phyloP scores from a whole-genome alignment of 768 basidiomycete genomes.

The Lactarius hengduanensis region DNA sequence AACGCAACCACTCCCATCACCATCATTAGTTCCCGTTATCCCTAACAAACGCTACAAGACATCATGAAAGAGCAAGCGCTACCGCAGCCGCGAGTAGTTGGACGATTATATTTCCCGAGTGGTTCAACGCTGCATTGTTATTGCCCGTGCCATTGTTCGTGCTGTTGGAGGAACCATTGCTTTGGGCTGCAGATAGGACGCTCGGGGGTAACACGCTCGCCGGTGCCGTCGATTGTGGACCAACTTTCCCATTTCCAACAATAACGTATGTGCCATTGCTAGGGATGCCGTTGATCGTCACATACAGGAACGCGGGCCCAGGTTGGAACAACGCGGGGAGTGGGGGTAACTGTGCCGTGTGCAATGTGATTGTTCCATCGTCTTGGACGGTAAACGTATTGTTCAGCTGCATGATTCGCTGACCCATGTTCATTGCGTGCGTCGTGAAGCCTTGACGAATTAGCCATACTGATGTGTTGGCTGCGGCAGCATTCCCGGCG shows the following conservation, averaged over 20 bases:
- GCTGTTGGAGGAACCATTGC: not conserved
- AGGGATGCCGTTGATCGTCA: constrained; percentile 81
- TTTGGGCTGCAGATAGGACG: constrained; percentile 31
- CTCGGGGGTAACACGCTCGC: constrained; percentile 50
- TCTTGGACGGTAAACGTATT: constrained; percentile 76
- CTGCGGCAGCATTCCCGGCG: constrained; percentile 63
- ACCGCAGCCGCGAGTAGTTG: not conserved
- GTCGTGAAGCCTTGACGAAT: constrained; percentile 82
- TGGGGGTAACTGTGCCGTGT: constrained; percentile 80
- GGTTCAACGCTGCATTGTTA: not conserved
- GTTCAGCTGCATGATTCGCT: constrained; percentile 77
- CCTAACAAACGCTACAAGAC: not conserved
- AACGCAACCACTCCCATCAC: not conserved
- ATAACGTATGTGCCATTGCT: constrained; percentile 74
- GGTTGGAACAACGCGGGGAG: constrained; percentile 85
- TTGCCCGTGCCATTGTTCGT: not conserved
- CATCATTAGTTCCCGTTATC: not conserved
- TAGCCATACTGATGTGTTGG: constrained; percentile 71
- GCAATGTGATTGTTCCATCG: constrained; percentile 74
- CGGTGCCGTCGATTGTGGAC: constrained; percentile 54
- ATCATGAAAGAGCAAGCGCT: not conserved
- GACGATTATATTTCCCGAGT: not conserved
- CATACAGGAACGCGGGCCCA: constrained; percentile 81
- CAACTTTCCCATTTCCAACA: constrained; percentile 76
- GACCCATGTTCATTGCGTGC: constrained; percentile 86